Base-by-base conservation (phyloP, 805 yeast genomes). In the Cyberlindnera samutprakarnensis region DNA sequence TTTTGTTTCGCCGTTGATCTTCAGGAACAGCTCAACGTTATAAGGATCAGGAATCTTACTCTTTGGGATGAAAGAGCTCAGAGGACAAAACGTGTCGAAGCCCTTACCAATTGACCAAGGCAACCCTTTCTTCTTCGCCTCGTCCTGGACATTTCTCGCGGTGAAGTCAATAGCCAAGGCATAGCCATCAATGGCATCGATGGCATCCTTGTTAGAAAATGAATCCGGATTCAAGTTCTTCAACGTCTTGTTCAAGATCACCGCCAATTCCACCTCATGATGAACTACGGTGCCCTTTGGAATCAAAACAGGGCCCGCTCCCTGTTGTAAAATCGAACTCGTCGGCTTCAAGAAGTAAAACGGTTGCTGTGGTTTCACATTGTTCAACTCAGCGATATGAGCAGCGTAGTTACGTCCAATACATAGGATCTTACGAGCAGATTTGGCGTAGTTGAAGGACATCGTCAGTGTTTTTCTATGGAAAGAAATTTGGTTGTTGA, bases 31-130 rank as follows among this genome's bases (percentile, higher is more conserved):
- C 37, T 67, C 68, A 11, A 77, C 87, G 22, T 78, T 69, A 49
- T 82, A 78, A 4, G 94, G 94, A 47, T 81, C 83, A 5, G 76
- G 69, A 34, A 92, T 74, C 39, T 65, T 53, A 1, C 53, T 55
- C 48, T 82, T 80, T 8, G 88, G 72, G 33, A 92, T 78, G 43
- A 76, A 73, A 14, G 63, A 57, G 7, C 94, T 79, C n/a, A 92
- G 53, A 2, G 99, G 99, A 54, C 84, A 67, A 57, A 92, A 92
- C 0, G 98, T 90, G 52, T 92, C 99, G 56, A 87, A 90, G 0
- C 98, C 98, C 54, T 92, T 92, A 22, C 92, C 95, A 43, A 87
- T 85, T 5, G 90, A 61, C 99, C 99, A 92, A 5, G 99, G 98
- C 32, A 90, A 66, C 1, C 97, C 97, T 57, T 85, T 86, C 60